These are phyloP conservation scores for Candida tammaniensis DNA, from an alignment of 805 yeast species.

Conservation along the genomic window DNA sequence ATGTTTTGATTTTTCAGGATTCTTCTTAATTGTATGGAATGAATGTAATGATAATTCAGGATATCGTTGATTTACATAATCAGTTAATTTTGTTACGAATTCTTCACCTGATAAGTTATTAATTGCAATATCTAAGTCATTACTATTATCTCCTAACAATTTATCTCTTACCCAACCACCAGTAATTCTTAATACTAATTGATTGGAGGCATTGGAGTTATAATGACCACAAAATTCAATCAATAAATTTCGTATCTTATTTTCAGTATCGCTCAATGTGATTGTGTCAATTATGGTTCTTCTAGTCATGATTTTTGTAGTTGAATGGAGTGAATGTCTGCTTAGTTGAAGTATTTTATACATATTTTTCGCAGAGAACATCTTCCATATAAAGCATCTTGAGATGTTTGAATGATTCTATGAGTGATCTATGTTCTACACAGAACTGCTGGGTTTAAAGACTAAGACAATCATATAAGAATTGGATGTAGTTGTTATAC, in stretches of 20 bases:
- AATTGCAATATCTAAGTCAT: conserved; percentile 91
- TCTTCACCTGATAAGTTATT: conserved; percentile 81
- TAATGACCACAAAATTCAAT: conserved; percentile 40
- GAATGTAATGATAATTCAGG: conserved; percentile 21
- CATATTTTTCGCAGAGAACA: too few species aligned
- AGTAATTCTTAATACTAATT: conserved; percentile 69
- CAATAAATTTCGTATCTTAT: conserved; percentile 36
- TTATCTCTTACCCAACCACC: conserved; percentile 99
- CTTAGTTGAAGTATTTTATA: too few species aligned
- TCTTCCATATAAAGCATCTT: too few species aligned
- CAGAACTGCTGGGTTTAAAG: too few species aligned
- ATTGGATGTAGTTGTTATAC: too few species aligned
- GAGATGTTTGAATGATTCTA: too few species aligned
- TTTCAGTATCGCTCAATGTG: conserved; percentile 39
- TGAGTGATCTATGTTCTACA: too few species aligned
- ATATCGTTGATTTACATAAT: conserved; percentile 37
- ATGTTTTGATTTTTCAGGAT: conserved; percentile 96
- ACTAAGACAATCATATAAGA: too few species aligned
- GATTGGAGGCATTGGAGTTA: conserved; percentile 21
- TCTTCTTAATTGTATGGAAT: conserved; percentile 76
- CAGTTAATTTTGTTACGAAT: conserved; percentile 67
- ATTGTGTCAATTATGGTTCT: conserved; percentile 19
- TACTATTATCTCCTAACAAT: conserved; percentile 70
- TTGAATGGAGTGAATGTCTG: too few species aligned
- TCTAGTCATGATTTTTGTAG: conserved; percentile 5